Conservation (phyloP, 2,329 filamentous ascomycete genomes). For the Penicillium sp. region DNA sequence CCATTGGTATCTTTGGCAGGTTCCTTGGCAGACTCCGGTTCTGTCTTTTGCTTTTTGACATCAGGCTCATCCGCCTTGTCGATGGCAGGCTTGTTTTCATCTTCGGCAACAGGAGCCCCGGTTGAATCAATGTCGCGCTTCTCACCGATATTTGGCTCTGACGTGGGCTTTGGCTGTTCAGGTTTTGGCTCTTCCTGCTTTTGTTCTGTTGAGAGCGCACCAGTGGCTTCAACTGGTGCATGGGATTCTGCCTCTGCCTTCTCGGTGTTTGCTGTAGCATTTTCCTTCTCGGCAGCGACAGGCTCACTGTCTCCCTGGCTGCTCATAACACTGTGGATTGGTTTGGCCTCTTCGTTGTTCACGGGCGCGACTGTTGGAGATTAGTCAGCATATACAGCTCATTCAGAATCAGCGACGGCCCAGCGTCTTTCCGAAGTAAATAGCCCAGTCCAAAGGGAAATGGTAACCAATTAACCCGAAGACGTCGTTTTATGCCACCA, state of each 20-base stretch:
- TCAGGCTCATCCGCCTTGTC: conserved; percentile 21
- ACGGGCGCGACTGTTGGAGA: conserved; percentile 9
- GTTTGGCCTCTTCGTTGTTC: conserved; percentile 11
- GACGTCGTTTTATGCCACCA: neutral
- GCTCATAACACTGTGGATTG: conserved; percentile 13
- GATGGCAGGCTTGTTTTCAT: conserved; percentile 12
- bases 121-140: conserved; percentile 19
- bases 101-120: conserved; percentile 1
- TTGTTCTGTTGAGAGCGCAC: neutral
- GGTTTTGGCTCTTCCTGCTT: conserved; percentile 2
- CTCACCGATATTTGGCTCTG: conserved; percentile 13
- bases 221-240: conserved; percentile 2
- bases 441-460: neutral
- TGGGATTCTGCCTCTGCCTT: conserved; percentile 8
- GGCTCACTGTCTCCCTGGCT: conserved; percentile 13
- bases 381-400: conserved; percentile 20
- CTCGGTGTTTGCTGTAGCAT: conserved; percentile 2
- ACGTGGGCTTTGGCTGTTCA: neutral
- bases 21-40: conserved; percentile 3
- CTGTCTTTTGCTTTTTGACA: conserved; percentile 36
- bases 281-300: conserved; percentile 1
- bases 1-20: conserved; percentile 2
- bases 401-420: neutral
- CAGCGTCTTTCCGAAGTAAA: neutral
- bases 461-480: conserved; percentile 3